Evolutionary conservation across 179 eudicot species (phyloP), one percentile per base, ranked within the genome.

Genomic region (Beta macrorhiza): DNA sequence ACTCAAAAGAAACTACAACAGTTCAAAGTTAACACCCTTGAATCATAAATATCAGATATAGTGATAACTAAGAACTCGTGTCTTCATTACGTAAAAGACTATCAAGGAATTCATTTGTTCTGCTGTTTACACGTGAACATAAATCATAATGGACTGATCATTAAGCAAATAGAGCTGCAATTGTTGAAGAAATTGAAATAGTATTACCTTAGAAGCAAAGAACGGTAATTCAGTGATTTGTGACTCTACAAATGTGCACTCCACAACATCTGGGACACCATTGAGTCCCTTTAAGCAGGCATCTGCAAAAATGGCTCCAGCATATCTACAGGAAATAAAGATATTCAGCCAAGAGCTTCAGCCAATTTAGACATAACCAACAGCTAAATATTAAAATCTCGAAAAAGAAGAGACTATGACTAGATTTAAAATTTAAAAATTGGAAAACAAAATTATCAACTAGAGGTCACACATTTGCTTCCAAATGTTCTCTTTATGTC

Each of bases 241-340:
- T 51, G 99, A 97, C 86, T 91, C 95, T 77, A 94, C 99, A 29
- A 78, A 97, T 2, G 99, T 83, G 72, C 99, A 97, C 87, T 97
- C 99, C 4, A 97, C 90, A 56, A 97, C 97, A 89, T 97, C 97
- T 44, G 97, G 98, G 65, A 97, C 97, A 22, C 99, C 99, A 78
- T 97, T 97, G 22, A 97, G 95, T 78, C 99, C 99, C 87, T 97
- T 97, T 81, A 97, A 85, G 86, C 99, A 97, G 82, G 99, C 99
- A 94, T 94, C 99, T 59, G 98, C 98, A 82, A 94, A 97, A 29
- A 90, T 67, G 52, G 99, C 99, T 61, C 99, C 99, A 73, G 99
- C 99, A 87, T 94, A 97, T 59, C 99, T 97, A 87, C 88, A 87
- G 12, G 74, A 14, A 44, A 63, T 29, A 59, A 42, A 10, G 7